Conservation (phyloP, 2,329 filamentous ascomycete genomes). For the Cercospora beticola region DNA sequence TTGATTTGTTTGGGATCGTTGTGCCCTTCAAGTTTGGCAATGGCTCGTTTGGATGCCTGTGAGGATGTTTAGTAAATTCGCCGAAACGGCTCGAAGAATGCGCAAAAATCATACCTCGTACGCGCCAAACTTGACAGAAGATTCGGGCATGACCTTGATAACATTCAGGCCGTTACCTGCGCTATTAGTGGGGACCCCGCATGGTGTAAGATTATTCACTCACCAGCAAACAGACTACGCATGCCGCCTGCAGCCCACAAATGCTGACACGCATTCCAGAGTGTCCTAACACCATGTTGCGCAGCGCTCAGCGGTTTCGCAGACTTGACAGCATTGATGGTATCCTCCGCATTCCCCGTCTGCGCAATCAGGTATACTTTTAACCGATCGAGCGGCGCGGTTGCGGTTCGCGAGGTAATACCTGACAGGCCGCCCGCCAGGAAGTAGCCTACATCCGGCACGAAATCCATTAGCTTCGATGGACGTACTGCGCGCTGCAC, state of each 20-base stretch:
- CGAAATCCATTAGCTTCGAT: conserved; percentile 56
- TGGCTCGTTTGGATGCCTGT: conserved; percentile 77
- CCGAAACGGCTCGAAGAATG: neutral
- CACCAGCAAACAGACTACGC: conserved; percentile 89
- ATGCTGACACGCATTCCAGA: conserved; percentile 71
- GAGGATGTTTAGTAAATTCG: conserved; percentile 7
- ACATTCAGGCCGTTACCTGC: conserved; percentile 94
- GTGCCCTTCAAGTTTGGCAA: conserved; percentile 86
- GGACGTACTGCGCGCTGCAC: conserved; percentile 36
- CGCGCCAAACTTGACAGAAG: conserved; percentile 95
- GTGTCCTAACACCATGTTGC: conserved; percentile 65
- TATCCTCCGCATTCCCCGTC: conserved; percentile 63
- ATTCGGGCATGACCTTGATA: conserved; percentile 97
- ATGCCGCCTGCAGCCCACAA: conserved; percentile 84
- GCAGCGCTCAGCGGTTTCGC: conserved; percentile 66
- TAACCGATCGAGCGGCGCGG: conserved; percentile 90
- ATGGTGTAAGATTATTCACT: neutral
- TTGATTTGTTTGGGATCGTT: conserved; percentile 76
- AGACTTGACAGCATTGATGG: conserved; percentile 65
- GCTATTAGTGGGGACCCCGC: neutral
- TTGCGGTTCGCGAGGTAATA: conserved; percentile 90
- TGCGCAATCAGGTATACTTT: conserved; percentile 98
- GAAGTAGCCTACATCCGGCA: conserved; percentile 95
- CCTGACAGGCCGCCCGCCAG: conserved; percentile 91
- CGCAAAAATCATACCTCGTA: conserved; percentile 65